Percentiles rank a stretch among this genome's conserved stretches.
phyloP scores from a whole-genome alignment of 495 filamentous ascomycete species.

The Poronia punctata region DNA sequence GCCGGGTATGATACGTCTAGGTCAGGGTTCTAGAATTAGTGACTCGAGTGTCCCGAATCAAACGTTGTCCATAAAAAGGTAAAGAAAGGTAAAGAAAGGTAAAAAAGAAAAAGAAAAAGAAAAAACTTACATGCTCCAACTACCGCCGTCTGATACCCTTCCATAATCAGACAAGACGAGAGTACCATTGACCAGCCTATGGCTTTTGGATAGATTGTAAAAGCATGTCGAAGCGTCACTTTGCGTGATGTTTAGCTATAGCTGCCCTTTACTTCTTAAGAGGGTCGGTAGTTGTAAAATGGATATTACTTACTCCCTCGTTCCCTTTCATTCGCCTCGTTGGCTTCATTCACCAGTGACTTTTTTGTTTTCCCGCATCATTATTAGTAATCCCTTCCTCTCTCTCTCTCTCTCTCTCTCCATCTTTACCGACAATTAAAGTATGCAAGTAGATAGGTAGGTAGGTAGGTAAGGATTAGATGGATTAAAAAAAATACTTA shows the following conservation, averaged over 20 bases:
- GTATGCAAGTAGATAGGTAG: too few relatives aligned
- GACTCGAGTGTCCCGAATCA: too few relatives aligned
- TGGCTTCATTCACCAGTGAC: slow-evolving; percentile 27
- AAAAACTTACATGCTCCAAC: slow-evolving; percentile 23
- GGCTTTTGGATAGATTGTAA: slow-evolving; percentile 37
- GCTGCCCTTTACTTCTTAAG: slow-evolving; percentile 2
- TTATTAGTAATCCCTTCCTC: neutral
- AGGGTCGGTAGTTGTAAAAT: too few relatives aligned
- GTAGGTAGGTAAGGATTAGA: too few relatives aligned
- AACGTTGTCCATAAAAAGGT: too few relatives aligned
- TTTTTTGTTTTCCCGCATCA: slow-evolving; percentile 1
- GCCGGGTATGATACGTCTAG: slow-evolving; percentile 22
- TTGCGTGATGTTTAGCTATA: slow-evolving; percentile 11
- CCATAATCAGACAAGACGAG: slow-evolving; percentile 45
- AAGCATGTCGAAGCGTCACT: slow-evolving; percentile 31
- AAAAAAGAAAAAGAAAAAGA: neutral
- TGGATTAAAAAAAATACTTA: slow-evolving; percentile 8
- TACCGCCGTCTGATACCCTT: slow-evolving; percentile 41
- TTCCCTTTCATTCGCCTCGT: slow-evolving; percentile 27
- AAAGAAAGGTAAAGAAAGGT: too few relatives aligned
- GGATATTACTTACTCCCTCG: slow-evolving; percentile 18
- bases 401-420: neutral
- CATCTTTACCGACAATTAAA: too few relatives aligned
- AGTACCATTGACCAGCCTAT: slow-evolving; percentile 45
- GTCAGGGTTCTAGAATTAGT: too few relatives aligned